Conservation (phyloP, 352 stramenopile genomes). For the Plasmopara viticola region DNA sequence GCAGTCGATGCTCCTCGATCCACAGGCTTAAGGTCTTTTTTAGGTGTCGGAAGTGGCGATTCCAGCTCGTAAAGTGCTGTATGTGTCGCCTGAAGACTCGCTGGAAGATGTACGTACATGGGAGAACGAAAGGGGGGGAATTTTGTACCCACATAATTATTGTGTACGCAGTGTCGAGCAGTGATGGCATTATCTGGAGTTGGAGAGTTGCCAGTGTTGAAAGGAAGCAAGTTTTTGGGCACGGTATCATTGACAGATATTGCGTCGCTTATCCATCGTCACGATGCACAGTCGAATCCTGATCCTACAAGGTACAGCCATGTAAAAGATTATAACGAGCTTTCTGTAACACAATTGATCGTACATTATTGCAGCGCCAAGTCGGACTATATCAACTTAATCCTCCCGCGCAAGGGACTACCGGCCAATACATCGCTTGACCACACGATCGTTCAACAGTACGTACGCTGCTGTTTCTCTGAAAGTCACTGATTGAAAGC, state of each 20-base stretch:
- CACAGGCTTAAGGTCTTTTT: neutral
- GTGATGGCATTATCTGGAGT: slow-evolving; percentile 71
- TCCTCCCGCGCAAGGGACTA: slow-evolving; percentile 72
- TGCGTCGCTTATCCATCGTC: slow-evolving; percentile 60
- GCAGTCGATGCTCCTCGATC: neutral
- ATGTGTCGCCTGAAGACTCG: slow-evolving; percentile 69
- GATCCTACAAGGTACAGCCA: slow-evolving; percentile 38
- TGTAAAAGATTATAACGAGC: no score
- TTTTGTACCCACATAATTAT: neutral
- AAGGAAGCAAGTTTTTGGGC: slow-evolving; percentile 61
- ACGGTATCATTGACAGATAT: slow-evolving; percentile 80
- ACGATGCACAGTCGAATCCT: slow-evolving; percentile 44
- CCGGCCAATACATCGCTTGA: slow-evolving; percentile 63
- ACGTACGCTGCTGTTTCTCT: slow-evolving; percentile 5
- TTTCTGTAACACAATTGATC: no score
- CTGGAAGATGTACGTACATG: slow-evolving; percentile 50
- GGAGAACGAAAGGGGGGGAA: no score
- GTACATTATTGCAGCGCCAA: slow-evolving; percentile 53
- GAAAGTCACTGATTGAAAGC: neutral
- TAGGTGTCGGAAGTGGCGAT: slow-evolving; percentile 62
- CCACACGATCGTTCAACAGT: slow-evolving; percentile 33
- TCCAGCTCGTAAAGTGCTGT: slow-evolving; percentile 61
- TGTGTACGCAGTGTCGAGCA: slow-evolving; percentile 45
- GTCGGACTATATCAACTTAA: slow-evolving; percentile 86
- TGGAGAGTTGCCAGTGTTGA: slow-evolving; percentile 59